Evolutionary conservation across 2,329 filamentous ascomycete genomes (phyloP), one percentile per base, ranked within the genome.

Genomic region (Coniochaeta prunicola): DNA sequence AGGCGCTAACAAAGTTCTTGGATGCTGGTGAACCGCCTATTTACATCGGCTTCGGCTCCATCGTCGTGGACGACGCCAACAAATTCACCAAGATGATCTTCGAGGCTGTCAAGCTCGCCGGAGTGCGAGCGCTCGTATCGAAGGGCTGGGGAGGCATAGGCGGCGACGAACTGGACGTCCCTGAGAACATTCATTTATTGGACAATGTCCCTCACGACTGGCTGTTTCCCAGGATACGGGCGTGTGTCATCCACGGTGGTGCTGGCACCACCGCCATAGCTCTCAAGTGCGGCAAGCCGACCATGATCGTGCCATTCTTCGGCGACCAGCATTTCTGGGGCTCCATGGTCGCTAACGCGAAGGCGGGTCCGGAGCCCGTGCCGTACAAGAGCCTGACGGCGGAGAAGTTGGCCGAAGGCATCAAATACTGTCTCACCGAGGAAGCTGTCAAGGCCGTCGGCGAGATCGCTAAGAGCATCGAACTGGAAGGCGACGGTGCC

Each of bases 241-340:
- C 84, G 0, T 87, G 87, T 3, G 83, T 91, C 1, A 89, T 90
- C 61, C 89, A 91, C 62, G 89, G 89, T n/a, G 89, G 89, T 13
- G 89, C 89, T 0, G 89, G 89, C 1, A 92, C 89, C 0, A 90
- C 88, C 0, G 89, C 89, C 1, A 88, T 88, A 53, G 87, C 87
- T 1, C 76, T 92, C 33, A 89, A 88, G 68, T 87, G 82, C 62
- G 89, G 81, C 3, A 83, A 82, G 65, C 89, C 89, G 0, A 90
- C 86, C 5, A 88, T 91, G 82, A 82, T 91, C 28, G 86, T 92
- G 1, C 89, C 89, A 0, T 92, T 92, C 72, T 92, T 92, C 63
- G 89, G 89, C 2, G 89, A 92, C 67, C 89, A 92, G 69, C 81
- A 87, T 55, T 92, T 92, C 68, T 92, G 89, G 89, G 89, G 88